Evolutionary conservation across 2,329 filamentous ascomycete genomes (phyloP).

Genomic region (Venturia asperata): DNA sequence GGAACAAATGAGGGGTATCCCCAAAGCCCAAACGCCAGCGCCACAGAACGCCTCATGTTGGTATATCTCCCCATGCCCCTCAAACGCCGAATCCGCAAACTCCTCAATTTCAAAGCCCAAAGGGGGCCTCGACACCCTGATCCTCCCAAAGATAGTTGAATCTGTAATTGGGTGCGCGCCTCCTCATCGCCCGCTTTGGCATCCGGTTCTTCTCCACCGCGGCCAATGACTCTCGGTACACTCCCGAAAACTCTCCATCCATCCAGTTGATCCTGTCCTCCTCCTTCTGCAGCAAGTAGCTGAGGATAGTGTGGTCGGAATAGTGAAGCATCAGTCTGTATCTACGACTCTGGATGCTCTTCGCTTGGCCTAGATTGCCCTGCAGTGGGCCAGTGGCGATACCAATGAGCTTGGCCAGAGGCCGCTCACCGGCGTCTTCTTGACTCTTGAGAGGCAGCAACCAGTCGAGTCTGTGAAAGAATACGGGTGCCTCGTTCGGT

Average conservation of each 20-base stretch:
- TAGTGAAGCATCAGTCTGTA: slow-evolving; percentile 68
- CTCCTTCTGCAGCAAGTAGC: slow-evolving; percentile 47
- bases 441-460: slow-evolving; percentile 50
- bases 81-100: not conserved
- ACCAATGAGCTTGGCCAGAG: slow-evolving; percentile 53
- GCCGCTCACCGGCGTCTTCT: slow-evolving; percentile 41
- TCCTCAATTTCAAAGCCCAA: not conserved
- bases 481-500: not conserved
- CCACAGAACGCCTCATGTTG: not conserved
- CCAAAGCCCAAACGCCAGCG: not conserved
- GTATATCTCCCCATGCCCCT: not conserved
- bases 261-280: not conserved
- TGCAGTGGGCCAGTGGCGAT: slow-evolving; percentile 61
- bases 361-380: not conserved
- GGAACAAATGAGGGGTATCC: not conserved
- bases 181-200: not conserved
- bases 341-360: slow-evolving; percentile 34
- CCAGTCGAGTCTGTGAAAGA: slow-evolving; percentile 42
- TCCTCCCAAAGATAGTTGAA: not conserved
- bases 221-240: not conserved
- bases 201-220: not conserved
- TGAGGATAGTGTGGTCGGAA: slow-evolving; percentile 60
- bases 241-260: not conserved
- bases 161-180: not conserved
- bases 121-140: not conserved